Evolutionary conservation across 2,329 filamentous ascomycete genomes (phyloP), one percentile per base, ranked within the genome.

Genomic region (Aspergillus nomiae): DNA sequence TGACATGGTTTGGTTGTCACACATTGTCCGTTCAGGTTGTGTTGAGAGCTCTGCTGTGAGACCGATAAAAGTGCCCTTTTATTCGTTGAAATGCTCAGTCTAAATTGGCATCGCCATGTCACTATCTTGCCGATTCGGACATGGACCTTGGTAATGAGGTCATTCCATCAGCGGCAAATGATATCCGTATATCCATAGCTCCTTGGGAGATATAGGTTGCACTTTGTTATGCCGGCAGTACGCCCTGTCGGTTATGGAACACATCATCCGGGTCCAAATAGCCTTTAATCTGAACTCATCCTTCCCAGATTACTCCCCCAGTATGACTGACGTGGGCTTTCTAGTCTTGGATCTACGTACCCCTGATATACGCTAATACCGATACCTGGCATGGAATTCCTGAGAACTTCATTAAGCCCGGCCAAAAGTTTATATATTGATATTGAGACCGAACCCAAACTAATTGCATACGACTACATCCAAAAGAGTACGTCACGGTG

Each of bases 401-500:
- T 79, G 1, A 78, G 48, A 9, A 71, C 11, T 14, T 76, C 64
- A 69, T 87, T 83, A 46, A 89, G 77, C 19, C 82, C 81, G 12
- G 78, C 76, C 50, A 88, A 70, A 63, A 88, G 88, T 3, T 76
- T 67, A 61, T 77, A 79, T 6, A 83, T 86, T 16, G 75, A 78
- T 26, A 78, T 65, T 1, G 77, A 78, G 4, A 89, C 63, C 1
- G 56, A 67, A 1, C 74, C 74, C 0, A 80, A 67, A 26, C 84
- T 84, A 43, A 89, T 71, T 28, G 80, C 85, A 70, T 89, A 89
- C 1, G 83, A 85, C 72, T 89, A 85, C 67, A 87, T 82, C 75
- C 87, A 88, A 74, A 88, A 83, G 43, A 89, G 68, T 65, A 86
- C 86, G 78, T 90, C 85, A 56, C 88, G 84, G 69, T 90, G 87